Evolutionary conservation across 441 rosid genomes (phyloP).

Genomic region (Euphorbia schlechtendalii): DNA sequence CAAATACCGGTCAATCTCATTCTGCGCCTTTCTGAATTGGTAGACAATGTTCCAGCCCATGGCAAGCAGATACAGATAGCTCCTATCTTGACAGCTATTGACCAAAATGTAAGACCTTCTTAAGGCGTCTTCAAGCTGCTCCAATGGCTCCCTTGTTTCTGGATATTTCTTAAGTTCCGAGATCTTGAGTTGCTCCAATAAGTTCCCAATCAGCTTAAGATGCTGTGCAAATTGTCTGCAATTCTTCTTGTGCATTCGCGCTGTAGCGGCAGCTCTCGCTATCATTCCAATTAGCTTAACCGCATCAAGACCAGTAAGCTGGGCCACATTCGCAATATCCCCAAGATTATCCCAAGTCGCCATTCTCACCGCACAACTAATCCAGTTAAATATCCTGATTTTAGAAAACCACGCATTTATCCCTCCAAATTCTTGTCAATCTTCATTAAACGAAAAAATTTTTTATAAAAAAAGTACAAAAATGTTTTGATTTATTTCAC

Average conservation of each 20-base stretch:
- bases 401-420: background rate
- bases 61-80: conserved; percentile 89
- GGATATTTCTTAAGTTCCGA: conserved; percentile 74
- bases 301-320: conserved; percentile 80
- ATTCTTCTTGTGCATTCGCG: conserved; percentile 90
- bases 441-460: background rate
- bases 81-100: conserved; percentile 77
- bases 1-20: conserved; percentile 82
- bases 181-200: conserved; percentile 75
- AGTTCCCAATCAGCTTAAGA: conserved; percentile 77
- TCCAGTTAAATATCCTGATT: conserved; percentile 16
- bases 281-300: conserved; percentile 77
- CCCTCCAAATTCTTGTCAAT: conserved; percentile 1
- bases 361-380: conserved; percentile 33
- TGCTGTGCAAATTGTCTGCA: conserved; percentile 91
- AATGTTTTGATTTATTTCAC: conserved; percentile 1
- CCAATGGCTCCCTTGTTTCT: conserved; percentile 75
- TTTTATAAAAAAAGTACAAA: background rate
- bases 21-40: conserved; percentile 83
- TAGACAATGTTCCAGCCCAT: conserved; percentile 98
- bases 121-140: conserved; percentile 87
- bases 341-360: conserved; percentile 73
- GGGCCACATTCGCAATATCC: conserved; percentile 68
- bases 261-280: conserved; percentile 69
- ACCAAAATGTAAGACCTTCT: conserved; percentile 75